Base-by-base conservation (phyloP, 441 rosid species). In the Dalechampia spathulata region DNA sequence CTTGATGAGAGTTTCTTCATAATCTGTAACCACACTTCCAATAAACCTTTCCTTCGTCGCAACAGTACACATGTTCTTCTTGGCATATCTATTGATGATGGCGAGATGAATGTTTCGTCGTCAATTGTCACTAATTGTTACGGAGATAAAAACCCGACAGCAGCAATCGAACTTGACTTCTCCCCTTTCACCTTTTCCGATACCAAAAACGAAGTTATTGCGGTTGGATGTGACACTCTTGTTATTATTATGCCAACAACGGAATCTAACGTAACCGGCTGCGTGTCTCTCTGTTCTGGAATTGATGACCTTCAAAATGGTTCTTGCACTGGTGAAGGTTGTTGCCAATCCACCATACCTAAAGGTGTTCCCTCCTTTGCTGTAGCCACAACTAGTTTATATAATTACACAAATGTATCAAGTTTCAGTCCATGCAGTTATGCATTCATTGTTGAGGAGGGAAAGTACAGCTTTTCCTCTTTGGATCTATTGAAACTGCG, bases 401-500 rank as follows among this genome's bases (percentile, higher is more conserved):
- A 30, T 4, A 30, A 30, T 30, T 30, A 37, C 5, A 37, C 40
- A 37, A 37, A 37, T 37, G n/a, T 37, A 37, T 37, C 40, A 8
- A 12, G 3, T 4, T 37, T 37, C 40, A 37, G n/a, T 37, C 40
- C 40, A 37, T 81, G 84, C 58, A 64, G 58, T 62, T 78, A 61
- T 13, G 78, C 68, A 1, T 78, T 81, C 46, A 16, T 78, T 0
- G 72, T 63, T 9, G 75, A 67, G 58, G 49, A 56, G 11, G 61
- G 19, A 19, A 0, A 13, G 27, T 75, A 67, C 63, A 40, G 46
- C 43, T 77, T 77, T 64, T 45, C 59, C 9, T 2, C 48, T 1
- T n/a, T 15, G 1, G 54, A 30, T 27, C 50, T 66, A 12, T 0
- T 1, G 11, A 50, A 37, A 19, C 17, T 55, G 1, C 5, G 20